These are phyloP conservation scores for Phyllostachys edulis DNA, from an alignment of 176 grass and related monocot genomes.

Conservation along the genomic window DNA sequence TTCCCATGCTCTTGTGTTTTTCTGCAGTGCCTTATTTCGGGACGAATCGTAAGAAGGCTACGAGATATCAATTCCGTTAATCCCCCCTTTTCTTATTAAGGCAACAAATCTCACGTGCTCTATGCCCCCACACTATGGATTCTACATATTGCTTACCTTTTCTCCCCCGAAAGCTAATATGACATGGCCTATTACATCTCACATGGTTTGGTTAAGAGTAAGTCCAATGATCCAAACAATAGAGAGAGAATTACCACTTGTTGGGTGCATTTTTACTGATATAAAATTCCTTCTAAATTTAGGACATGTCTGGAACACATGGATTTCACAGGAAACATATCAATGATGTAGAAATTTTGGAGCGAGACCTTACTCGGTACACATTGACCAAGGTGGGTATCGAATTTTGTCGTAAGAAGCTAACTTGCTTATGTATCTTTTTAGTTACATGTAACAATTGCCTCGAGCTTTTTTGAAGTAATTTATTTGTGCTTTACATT, in stretches of 20 bases:
- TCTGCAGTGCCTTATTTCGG: not conserved
- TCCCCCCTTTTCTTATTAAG: not conserved
- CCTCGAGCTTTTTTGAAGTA: no score
- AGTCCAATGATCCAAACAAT: no score
- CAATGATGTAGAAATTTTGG: not conserved
- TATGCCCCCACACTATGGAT: not conserved
- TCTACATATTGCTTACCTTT: not conserved
- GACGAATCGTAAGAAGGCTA: not conserved
- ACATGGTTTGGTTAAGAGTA: no score
- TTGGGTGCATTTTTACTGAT: no score
- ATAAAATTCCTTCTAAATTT: not conserved
- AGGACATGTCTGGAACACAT: not conserved
- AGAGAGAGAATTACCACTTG: no score
- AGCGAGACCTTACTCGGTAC: no score
- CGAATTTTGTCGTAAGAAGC: no score
- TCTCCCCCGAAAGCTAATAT: not conserved
- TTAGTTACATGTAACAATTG: no score
- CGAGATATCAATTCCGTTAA: not conserved
- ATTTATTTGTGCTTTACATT: no score
- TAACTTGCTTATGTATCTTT: no score
- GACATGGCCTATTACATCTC: not conserved
- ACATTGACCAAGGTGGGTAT: no score
- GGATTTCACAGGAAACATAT: not conserved
- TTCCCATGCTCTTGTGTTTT: not conserved
- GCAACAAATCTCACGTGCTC: not conserved